A percentile compares a stretch with the other conserved stretches of the same genome.
Evolutionary conservation across 139 green algal genomes (phyloP).

Genomic region (Chlorella sp.): DNA sequence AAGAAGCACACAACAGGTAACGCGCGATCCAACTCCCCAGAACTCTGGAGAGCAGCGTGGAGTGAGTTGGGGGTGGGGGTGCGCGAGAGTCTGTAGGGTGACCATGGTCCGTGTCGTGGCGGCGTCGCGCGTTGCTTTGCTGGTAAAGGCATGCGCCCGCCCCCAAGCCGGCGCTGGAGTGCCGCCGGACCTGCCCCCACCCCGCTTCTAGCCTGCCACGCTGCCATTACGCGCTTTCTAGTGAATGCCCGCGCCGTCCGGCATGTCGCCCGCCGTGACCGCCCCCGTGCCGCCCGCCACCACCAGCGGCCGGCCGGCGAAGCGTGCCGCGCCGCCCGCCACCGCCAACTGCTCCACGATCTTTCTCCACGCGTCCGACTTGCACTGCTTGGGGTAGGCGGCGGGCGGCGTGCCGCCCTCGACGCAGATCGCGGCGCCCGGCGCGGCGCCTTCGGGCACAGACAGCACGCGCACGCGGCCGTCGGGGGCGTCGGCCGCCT

Average conservation of each 20-base stretch:
- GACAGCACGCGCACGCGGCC: constrained; percentile 18
- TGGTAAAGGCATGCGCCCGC: no score
- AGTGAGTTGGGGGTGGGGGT: no score
- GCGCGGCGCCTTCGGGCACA: neutral
- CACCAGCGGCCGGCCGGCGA: neutral
- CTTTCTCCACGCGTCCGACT: constrained; percentile 16
- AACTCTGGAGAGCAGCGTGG: no score
- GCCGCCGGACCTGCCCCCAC: no score
- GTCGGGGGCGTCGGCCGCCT: constrained; percentile 1
- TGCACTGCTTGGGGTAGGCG: constrained; percentile 20
- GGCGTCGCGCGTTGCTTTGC: no score
- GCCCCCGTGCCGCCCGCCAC: constrained; percentile 7
- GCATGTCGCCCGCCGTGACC: constrained; percentile 13
- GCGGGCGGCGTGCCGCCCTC: neutral
- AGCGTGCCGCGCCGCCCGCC: neutral
- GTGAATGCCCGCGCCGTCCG: constrained; percentile 15
- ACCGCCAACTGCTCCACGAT: constrained; percentile 6
- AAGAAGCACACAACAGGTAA: no score
- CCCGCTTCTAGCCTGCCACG: no score
- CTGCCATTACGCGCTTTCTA: no score
- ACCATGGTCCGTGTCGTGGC: no score
- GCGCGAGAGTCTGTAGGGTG: no score
- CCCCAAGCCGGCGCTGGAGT: no score
- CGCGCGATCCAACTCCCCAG: no score
- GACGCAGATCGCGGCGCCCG: neutral